These are phyloP conservation scores for Kodamaea sp. DNA, from an alignment of 1,139 yeast species.

Conservation along the genomic window DNA sequence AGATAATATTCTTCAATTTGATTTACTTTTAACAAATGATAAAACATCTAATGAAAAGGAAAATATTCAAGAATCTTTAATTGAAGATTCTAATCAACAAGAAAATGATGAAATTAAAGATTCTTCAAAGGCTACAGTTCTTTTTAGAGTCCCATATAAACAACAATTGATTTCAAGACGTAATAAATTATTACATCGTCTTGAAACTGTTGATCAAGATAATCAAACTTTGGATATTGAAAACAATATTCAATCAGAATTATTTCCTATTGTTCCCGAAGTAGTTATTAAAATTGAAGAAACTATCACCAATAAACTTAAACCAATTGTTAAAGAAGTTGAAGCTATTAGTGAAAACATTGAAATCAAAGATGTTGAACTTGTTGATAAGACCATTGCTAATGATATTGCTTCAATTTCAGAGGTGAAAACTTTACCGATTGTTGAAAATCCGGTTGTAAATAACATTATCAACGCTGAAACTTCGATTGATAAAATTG, in stretches of 20 bases:
- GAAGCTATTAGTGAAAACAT: conserved; percentile 3
- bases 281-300: conserved; percentile 23
- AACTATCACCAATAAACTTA: conserved; percentile 23
- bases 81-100: conserved; percentile 3
- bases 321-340: conserved; percentile 11
- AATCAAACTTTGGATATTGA: neutral
- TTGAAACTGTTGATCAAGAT: neutral
- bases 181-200: conserved; percentile 9
- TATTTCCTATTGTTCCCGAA: conserved; percentile 22
- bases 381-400: neutral
- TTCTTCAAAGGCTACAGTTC: conserved; percentile 13
- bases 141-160: conserved; percentile 24
- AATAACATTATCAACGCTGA: too few relatives aligned
- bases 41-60: conserved; percentile 5
- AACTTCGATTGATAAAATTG: neutral
- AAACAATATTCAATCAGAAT: conserved; percentile 2
- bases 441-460: neutral
- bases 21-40: conserved; percentile 16
- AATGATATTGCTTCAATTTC: neutral
- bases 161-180: conserved; percentile 18
- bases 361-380: conserved; percentile 1
- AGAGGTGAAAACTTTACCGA: neutral
- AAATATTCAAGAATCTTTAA: conserved; percentile 1
- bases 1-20: conserved; percentile 27
- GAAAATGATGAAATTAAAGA: conserved; percentile 5